phyloP scores from a whole-genome alignment of 306 rosid species.

The Sicyos edulis region DNA sequence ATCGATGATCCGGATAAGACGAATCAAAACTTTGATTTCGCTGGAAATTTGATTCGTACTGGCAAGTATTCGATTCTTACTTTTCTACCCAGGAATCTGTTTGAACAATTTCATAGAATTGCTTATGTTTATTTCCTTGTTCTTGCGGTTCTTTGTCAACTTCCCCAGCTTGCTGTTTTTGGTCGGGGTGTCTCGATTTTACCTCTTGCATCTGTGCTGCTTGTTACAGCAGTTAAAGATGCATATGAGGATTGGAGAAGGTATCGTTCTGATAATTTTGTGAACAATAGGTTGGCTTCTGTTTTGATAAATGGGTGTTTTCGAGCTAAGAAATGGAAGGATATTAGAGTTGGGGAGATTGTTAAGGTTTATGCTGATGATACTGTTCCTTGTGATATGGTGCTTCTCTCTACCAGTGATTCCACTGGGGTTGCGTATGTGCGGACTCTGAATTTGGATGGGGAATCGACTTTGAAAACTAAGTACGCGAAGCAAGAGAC shows the following conservation, averaged over 20 bases:
- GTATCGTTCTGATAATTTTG: slow-evolving; percentile 68
- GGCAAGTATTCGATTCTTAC: slow-evolving; percentile 63
- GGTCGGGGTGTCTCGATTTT: slow-evolving; percentile 71
- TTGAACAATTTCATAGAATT: slow-evolving; percentile 93
- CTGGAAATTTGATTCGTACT: slow-evolving; percentile 61
- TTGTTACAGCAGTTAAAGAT: slow-evolving; percentile 88
- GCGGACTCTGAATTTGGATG: slow-evolving; percentile 84
- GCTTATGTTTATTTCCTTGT: slow-evolving; percentile 81
- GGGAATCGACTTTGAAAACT: slow-evolving; percentile 93
- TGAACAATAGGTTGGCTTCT: slow-evolving; percentile 69
- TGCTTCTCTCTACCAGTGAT: slow-evolving; percentile 81
- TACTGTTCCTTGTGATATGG: slow-evolving; percentile 86
- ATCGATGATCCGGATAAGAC: slow-evolving; percentile 58
- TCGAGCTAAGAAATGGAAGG: slow-evolving; percentile 58
- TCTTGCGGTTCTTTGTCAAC: slow-evolving; percentile 83
- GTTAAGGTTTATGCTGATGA: slow-evolving; percentile 52
- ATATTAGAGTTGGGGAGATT: slow-evolving; percentile 71
- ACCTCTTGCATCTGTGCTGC: slow-evolving; percentile 72
- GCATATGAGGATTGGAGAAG: slow-evolving; percentile 85
- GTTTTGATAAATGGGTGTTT: slow-evolving; percentile 55
- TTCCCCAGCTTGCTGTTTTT: slow-evolving; percentile 90
- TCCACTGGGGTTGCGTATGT: slow-evolving; percentile 91
- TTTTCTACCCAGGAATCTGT: slow-evolving; percentile 78
- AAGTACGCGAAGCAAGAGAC: slow-evolving; percentile 92
- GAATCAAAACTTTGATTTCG: slow-evolving; percentile 56